A percentile compares a stretch with the other conserved stretches of the same genome.
phyloP scores from a whole-genome alignment of 495 filamentous ascomycete species.

The Beverwykella pulmonaria region DNA sequence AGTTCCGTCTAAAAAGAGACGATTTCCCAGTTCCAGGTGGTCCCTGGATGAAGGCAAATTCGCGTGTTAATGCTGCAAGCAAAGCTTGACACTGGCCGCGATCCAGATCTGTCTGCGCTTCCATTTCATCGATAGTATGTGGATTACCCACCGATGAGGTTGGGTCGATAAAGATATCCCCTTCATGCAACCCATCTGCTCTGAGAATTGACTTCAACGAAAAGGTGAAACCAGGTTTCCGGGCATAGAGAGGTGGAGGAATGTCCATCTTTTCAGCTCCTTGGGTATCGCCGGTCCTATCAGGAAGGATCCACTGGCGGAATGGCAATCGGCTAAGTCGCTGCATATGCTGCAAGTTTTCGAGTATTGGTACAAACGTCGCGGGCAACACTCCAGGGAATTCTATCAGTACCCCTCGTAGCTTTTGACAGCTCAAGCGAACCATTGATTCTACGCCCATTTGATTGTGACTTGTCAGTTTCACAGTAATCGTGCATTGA shows the following conservation, averaged over 20 bases:
- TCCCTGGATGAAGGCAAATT: slow-evolving; percentile 72
- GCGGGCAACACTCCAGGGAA: slow-evolving; percentile 70
- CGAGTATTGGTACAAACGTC: slow-evolving; percentile 66
- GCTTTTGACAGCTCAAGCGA: slow-evolving; percentile 18
- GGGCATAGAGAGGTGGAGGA: slow-evolving; percentile 58
- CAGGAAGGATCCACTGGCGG: slow-evolving; percentile 58
- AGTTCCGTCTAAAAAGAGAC: too few relatives aligned
- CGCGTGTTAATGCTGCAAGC: slow-evolving; percentile 60
- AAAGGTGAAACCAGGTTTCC: slow-evolving; percentile 37
- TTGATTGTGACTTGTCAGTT: slow-evolving; percentile 2
- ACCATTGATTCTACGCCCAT: slow-evolving; percentile 46
- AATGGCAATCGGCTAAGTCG: slow-evolving; percentile 60
- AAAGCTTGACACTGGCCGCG: slow-evolving; percentile 60
- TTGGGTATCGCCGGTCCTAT: neutral
- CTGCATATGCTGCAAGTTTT: slow-evolving; percentile 63
- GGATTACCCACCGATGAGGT: neutral
- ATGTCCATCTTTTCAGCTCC: slow-evolving; percentile 8
- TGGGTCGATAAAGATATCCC: slow-evolving; percentile 2
- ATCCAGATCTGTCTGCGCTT: slow-evolving; percentile 61
- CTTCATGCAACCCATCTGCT: neutral
- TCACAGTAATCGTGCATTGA: slow-evolving; percentile 9
- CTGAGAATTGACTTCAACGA: neutral
- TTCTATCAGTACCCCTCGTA: slow-evolving; percentile 56
- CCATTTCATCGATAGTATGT: slow-evolving; percentile 57
- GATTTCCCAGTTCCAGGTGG: slow-evolving; percentile 82